phyloP scores from a whole-genome alignment of 2,329 filamentous ascomycete genomes.

The Diaporthe citrichinensis region DNA sequence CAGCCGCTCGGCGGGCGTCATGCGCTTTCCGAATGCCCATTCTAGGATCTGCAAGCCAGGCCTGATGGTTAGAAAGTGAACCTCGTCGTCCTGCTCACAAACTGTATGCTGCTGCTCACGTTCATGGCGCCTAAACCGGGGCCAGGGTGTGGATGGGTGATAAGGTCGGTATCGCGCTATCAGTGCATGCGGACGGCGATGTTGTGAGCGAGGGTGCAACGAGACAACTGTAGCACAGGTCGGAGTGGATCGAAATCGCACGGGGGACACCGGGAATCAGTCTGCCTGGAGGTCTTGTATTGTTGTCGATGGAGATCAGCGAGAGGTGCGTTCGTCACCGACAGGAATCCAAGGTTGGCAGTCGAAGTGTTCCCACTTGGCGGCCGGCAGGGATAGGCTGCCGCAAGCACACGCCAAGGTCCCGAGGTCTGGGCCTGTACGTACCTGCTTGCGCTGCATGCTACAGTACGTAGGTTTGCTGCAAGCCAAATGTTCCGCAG shows the following conservation, averaged over 20 bases:
- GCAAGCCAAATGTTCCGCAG: conserved; percentile 18
- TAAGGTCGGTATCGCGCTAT: conserved; percentile 35
- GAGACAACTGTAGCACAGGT: background rate
- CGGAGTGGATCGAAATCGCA: background rate
- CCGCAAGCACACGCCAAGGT: conserved; percentile 25
- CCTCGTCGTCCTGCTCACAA: background rate
- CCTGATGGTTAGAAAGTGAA: conserved; percentile 44
- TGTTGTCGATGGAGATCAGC: conserved; percentile 12
- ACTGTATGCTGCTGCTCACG: conserved; percentile 53
- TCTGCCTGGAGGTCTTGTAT: background rate
- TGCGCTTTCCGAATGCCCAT: conserved; percentile 99
- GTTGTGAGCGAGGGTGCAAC: background rate
- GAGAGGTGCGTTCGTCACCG: conserved; percentile 24
- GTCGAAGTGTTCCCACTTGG: conserved; percentile 34
- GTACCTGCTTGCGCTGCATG: conserved; percentile 21
- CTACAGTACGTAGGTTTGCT: conserved; percentile 6
- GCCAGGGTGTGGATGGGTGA: conserved; percentile 23
- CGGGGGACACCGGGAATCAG: background rate
- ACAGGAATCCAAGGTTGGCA: conserved; percentile 19
- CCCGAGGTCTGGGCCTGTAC: conserved; percentile 1
- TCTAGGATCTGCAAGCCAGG: conserved; percentile 82
- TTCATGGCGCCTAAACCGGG: conserved; percentile 64
- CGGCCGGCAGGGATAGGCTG: conserved; percentile 29
- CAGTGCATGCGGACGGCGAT: background rate
- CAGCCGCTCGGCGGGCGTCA: conserved; percentile 93